Evolutionary conservation across 164 flowering plant species (phyloP).

Genomic region (Echeveria elegans): DNA sequence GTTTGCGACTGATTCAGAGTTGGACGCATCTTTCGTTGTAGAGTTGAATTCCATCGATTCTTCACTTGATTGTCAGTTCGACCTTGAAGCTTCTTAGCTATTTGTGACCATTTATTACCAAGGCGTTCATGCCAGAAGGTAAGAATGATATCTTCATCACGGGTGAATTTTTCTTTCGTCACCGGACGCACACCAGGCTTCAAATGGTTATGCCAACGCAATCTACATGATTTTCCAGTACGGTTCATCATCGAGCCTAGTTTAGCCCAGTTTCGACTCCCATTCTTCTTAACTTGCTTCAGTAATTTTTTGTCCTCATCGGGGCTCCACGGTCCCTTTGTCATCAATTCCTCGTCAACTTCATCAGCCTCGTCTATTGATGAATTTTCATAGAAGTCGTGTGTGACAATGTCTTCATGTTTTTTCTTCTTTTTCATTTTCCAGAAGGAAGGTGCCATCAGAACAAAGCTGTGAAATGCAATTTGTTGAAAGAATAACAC

Average conservation of each 20-base stretch:
- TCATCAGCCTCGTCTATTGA: too few species aligned
- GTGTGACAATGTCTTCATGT: background rate
- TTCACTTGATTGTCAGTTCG: background rate
- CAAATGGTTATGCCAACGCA: background rate
- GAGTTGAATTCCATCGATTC: slow-evolving; percentile 2
- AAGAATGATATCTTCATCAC: background rate
- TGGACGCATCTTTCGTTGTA: background rate
- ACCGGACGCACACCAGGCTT: background rate
- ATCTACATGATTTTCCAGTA: background rate
- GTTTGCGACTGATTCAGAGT: background rate
- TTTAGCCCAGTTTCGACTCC: background rate
- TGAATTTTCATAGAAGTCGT: too few species aligned
- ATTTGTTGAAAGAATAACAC: background rate
- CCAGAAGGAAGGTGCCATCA: background rate
- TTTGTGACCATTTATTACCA: background rate
- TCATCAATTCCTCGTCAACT: background rate
- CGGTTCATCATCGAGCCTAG: background rate
- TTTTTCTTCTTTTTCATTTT: background rate
- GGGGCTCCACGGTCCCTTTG: background rate
- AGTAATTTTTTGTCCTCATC: background rate
- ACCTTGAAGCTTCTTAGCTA: background rate
- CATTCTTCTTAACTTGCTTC: background rate
- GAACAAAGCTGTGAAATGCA: background rate
- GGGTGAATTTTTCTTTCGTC: background rate
- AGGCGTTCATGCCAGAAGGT: background rate